Percentiles rank a stretch among this genome's conserved stretches.
Evolutionary conservation across 805 yeast species (phyloP).

Genomic region (Zygoascus bituminiphila): DNA sequence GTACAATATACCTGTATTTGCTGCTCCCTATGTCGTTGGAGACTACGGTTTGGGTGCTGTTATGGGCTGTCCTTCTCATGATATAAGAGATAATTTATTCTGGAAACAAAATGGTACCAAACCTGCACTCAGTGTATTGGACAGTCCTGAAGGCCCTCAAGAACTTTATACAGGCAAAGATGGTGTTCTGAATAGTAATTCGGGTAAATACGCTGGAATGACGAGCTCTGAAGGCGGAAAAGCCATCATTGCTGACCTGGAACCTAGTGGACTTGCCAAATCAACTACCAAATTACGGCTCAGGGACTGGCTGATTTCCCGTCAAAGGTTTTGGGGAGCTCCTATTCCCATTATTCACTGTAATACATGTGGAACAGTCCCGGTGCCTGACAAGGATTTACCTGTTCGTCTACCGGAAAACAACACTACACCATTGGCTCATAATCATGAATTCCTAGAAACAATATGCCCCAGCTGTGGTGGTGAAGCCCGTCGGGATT

Average conservation of each 20-base stretch:
- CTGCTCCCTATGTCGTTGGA: conserved; percentile 83
- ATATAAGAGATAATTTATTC: conserved; percentile 71
- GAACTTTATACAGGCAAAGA: conserved; percentile 32
- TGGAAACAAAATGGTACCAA: conserved; percentile 56
- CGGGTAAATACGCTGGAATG: conserved; percentile 46
- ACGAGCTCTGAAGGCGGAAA: conserved; percentile 43
- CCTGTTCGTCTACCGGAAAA: conserved; percentile 73
- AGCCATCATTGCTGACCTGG: conserved; percentile 38
- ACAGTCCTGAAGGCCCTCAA: conserved; percentile 26
- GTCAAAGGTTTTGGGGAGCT: conserved; percentile 98
- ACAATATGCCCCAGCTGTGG: conserved; percentile 74
- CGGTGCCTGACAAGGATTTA: conserved; percentile 80
- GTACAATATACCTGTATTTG: conserved; percentile 60
- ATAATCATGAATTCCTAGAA: conserved; percentile 58
- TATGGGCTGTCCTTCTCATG: conserved; percentile 98
- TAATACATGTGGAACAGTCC: conserved; percentile 74
- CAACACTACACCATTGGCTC: conserved; percentile 54
- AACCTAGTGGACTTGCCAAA: conserved; percentile 35
- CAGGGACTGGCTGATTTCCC: conserved; percentile 89
- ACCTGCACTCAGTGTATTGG: conserved; percentile 39
- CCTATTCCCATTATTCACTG: conserved; percentile 96
- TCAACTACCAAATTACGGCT: conserved; percentile 49
- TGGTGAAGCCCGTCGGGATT: conserved; percentile 68
- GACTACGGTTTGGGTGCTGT: conserved; percentile 89
- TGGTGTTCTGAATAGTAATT: conserved; percentile 42